A percentile compares a stretch with the other conserved stretches of the same genome.
Conservation (phyloP, 495 filamentous ascomycete species). For the Paragyromitra xinjiangensis region DNA sequence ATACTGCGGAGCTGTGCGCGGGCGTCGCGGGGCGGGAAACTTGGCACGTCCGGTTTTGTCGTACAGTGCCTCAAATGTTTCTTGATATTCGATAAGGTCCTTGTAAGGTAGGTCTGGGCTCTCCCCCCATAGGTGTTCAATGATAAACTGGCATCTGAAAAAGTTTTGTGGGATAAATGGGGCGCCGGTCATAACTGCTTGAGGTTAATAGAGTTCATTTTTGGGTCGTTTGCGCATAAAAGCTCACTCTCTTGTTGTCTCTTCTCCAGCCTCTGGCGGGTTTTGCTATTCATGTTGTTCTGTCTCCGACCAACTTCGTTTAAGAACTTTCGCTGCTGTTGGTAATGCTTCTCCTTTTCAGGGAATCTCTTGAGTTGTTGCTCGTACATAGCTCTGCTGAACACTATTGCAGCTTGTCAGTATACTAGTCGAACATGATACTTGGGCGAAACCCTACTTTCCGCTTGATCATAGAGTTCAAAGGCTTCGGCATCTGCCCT, state of each 20-base stretch:
- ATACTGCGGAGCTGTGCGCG: constrained; percentile 13
- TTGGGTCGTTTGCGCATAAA: neutral
- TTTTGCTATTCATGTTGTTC: constrained; percentile 32
- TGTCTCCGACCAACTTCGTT: constrained; percentile 30
- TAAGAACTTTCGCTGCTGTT: constrained; percentile 29
- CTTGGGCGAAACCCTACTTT: neutral
- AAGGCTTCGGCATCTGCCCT: constrained; percentile 14
- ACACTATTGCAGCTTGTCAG: constrained; percentile 16
- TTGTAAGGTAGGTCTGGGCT: constrained; percentile 7
- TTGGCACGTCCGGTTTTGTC: constrained; percentile 30
- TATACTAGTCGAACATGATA: neutral
- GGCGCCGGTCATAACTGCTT: constrained; percentile 27
- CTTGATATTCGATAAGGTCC: constrained; percentile 2
- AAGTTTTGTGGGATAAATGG: constrained; percentile 32
- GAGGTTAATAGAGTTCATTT: neutral
- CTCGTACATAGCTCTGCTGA: constrained; percentile 20
- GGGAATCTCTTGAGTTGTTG: constrained; percentile 25
- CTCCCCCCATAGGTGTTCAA: constrained; percentile 27
- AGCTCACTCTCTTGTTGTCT: constrained; percentile 26
- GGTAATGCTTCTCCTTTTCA: constrained; percentile 25
- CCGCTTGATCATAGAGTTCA: constrained; percentile 28
- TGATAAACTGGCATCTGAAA: constrained; percentile 33
- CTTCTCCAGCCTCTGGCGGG: constrained; percentile 27
- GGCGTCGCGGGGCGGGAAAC: constrained; percentile 3
- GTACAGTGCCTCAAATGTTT: constrained; percentile 5